These are phyloP conservation scores for Vitis hybrid DNA, from an alignment of 177 flowering plant species.

Conservation along the genomic window DNA sequence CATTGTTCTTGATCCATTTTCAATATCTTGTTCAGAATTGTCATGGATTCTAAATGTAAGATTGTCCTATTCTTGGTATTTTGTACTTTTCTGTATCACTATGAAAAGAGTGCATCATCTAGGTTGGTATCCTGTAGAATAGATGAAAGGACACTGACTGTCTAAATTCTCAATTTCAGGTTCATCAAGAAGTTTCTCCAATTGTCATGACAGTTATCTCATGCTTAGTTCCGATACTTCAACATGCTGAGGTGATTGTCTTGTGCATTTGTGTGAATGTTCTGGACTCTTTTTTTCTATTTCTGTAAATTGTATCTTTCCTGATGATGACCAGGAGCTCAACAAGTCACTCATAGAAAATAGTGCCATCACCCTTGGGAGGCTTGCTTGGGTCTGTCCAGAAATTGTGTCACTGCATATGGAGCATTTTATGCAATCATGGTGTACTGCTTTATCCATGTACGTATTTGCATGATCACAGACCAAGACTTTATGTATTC, in stretches of 20 bases:
- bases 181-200: constrained; percentile 82
- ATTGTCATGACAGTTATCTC: constrained; percentile 74
- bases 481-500: too few species aligned
- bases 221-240: constrained; percentile 81
- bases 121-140: too few species aligned
- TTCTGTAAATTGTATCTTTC: constrained; percentile 4
- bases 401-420: constrained; percentile 91
- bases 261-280: background rate
- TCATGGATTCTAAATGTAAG: too few species aligned
- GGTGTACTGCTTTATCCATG: constrained; percentile 91
- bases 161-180: constrained; percentile 45
- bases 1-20: too few species aligned
- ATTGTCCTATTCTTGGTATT: too few species aligned
- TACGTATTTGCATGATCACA: constrained; percentile 30
- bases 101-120: too few species aligned
- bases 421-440: constrained; percentile 97
- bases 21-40: too few species aligned
- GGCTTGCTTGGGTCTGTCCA: constrained; percentile 96
- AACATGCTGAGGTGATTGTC: constrained; percentile 74
- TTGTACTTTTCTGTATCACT: too few species aligned
- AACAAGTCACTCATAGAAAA: constrained; percentile 94
- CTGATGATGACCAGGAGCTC: constrained; percentile 59
- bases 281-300: background rate
- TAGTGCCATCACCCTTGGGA: constrained; percentile 95
- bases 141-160: background rate